Evolutionary conservation across 2,329 filamentous ascomycete genomes (phyloP), one percentile per base, ranked within the genome.

Genomic region (Pseudonectria buxi): DNA sequence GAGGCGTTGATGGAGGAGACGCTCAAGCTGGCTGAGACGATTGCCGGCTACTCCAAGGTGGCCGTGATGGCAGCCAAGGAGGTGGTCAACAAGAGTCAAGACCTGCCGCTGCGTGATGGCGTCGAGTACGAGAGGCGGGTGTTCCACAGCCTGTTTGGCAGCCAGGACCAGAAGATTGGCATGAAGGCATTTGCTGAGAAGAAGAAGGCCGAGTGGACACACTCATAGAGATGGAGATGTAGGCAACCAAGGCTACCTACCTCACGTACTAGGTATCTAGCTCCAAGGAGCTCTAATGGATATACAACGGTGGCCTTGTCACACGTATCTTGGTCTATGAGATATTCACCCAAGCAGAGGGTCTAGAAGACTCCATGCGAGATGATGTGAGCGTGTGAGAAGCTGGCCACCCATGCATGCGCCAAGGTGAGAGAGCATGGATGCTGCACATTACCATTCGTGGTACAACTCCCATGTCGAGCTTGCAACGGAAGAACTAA

Each of bases 81-180:
- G 71, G 90, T 92, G n/a, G 90, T 98, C 37, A 95, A 96, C 62
- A 96, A 95, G 80, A 95, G 88, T 62, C 89, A 96, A 71, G 92
- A 98, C 53, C 65, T 95, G 49, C 72, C 82, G 4, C 67, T 98
- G 40, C 71, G 84, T 50, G 92, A 96, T 55, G 92, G 92, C 11
- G 84, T 98, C 2, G 92, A 98, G 67, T 96, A 80, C 64, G 92
- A 98, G 74, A 75, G 92, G 57, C 77, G 89, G 35, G 74, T 96
- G 24, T 98, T 98, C 71, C 92, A 98, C 64, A 76, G 81, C 16
- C 57, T 95, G 54, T 98, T 98, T 67, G 92, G 90, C 14, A 94
- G 84, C 59, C 77, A 86, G 66, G 92, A 98, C 63, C 92, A 98
- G 67, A 98, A 96, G 73, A 86, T 95, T 61, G 89, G 87, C 62